These are phyloP conservation scores for Phialocephala subalpina DNA, from an alignment of 2,329 filamentous ascomycete genomes.

Conservation along the genomic window DNA sequence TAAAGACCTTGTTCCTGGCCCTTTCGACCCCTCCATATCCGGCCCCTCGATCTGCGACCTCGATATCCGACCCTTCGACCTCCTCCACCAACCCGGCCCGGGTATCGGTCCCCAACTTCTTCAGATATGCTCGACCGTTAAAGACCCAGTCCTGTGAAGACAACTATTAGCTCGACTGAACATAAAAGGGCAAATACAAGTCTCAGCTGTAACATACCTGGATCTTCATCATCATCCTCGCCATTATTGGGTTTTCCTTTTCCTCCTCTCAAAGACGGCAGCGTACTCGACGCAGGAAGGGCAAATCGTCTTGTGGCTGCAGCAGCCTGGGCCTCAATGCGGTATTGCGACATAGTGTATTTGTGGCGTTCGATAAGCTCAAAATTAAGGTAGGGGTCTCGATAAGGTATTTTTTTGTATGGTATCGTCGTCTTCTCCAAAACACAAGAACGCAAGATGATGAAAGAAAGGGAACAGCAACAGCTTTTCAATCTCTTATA, in stretches of 20 bases:
- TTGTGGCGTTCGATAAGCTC: neutral
- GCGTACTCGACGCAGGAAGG: neutral
- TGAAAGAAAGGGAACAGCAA: neutral
- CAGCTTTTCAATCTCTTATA: neutral
- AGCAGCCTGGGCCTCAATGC: neutral
- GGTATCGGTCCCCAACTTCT: neutral
- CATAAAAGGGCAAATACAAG: neutral
- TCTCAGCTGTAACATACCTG: neutral
- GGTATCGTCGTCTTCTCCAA: neutral
- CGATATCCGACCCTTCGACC: neutral
- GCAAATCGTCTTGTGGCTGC: neutral
- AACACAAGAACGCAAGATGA: neutral
- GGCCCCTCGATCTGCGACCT: too few species aligned
- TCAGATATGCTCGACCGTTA: neutral
- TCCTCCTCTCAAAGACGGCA: neutral
- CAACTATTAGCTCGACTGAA: neutral
- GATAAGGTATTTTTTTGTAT: neutral
- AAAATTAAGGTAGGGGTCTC: neutral
- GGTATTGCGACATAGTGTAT: neutral
- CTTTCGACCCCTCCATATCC: neutral
- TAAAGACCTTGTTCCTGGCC: neutral
- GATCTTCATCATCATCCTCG: neutral
- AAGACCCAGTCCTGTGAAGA: neutral
- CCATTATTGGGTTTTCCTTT: neutral
- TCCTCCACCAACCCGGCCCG: neutral